Base-by-base conservation (phyloP, 768 basidiomycete species). In the Zangia roseola region DNA sequence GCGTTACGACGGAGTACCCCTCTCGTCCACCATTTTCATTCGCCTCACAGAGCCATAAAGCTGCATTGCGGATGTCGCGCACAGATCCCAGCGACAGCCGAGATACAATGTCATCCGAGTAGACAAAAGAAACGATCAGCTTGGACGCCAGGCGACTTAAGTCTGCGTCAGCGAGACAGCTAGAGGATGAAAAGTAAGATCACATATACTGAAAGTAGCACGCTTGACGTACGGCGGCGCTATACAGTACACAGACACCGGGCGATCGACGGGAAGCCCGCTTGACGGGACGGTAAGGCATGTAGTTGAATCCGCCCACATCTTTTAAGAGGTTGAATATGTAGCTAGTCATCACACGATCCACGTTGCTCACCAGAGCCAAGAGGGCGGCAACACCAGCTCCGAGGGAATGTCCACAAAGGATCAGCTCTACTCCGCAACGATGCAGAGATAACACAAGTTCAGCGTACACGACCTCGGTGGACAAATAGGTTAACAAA, bases 391-490 rank as follows among this genome's bases (percentile, higher is more conserved):
- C 88, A 3, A 92, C 87, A 2, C 88, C 91, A 20, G 89, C 88
- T 16, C 91, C 91, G 3, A 92, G 77, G 65, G 86, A 88, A 61
- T 93, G 91, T 24, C 91, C 91, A 56, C 85, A 88, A 34, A 93
- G 69, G 12, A 91, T 79, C 21, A 93, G 71, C 49, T 87, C 84
- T 86, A 55, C 8, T 37, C 31, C 45, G 34, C 12, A 13, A 41
- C 19, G 37, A 51, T 24, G 34, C 52, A 31, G 30, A 38, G 43
- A 40, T 8, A 38, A 52, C 34, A 44, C 39, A 26, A 44, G 50
- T 17, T 31, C 20, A n/a, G 21, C 7, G 4, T n/a, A 30, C 30
- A 7, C 23, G 19, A 39, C 16, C 28, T 6, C 38, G 26, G 35
- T 16, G 35, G 19, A 51, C 21, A n/a, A 23, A 20, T 24, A 39